Evolutionary conservation across 345 rosid genomes (phyloP), one percentile per base, ranked within the genome.

Genomic region (Citrus maxima): DNA sequence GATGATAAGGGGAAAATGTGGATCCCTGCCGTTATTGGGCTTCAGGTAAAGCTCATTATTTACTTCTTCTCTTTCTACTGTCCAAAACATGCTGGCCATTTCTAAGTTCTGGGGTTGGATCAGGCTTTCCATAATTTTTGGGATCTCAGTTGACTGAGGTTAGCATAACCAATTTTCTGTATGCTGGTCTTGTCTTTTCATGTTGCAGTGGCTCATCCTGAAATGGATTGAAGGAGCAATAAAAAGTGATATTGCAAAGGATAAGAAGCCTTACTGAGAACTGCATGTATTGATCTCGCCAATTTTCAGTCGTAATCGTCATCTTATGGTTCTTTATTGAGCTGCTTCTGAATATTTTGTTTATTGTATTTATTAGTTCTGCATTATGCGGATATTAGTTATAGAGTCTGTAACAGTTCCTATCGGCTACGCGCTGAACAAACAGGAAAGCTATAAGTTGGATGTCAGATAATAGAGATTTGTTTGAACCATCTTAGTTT

Each of bases 221-320:
- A 86, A 90, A 84, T 78, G 85, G 90, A 91, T 93, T 79, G 92
- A 89, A 81, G 79, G 74, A 62, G 89, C 89, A 24, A 93, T 93
- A 61, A 87, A 82, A 80, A 77, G 67, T 72, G 95, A 93, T 70
- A 81, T 91, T 76, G 86, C 83, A 6, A 72, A 49, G 24, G 88
- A 90, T 22, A 84, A 87, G 61, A 85, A 78, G 77, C 83, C 84
- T 78, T 67, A 82, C 56, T 90, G 86, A 88, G 87, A 54, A 70
- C 71, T 68, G 55, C 80, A 67, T 5, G 38, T 46, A n/a, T 24
- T 42, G 58, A 12, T 74, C 28, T 32, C 25, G 16, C 25, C 19
- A 30, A 35, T 28, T 77, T 73, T 66, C 71, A 65, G 80, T 67
- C 65, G 70, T 65, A 54, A 7, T 64, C 14, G 4, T 6, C 10